Conservation (phyloP, 2,329 filamentous ascomycete genomes). For the Fusarium dimerum region DNA sequence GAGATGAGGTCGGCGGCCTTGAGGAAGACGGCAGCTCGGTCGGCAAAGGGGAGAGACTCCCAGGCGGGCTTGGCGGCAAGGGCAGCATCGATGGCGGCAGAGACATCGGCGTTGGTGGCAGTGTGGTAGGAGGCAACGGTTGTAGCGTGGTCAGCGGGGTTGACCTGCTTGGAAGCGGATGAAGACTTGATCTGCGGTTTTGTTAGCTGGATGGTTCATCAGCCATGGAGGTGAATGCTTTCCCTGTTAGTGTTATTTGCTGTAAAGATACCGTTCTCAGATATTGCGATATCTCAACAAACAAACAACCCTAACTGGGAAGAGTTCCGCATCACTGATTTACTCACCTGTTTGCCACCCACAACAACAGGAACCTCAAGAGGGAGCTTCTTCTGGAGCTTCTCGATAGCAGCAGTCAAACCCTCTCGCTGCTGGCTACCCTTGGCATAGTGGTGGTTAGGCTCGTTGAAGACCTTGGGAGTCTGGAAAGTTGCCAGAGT, state of each 20-base stretch:
- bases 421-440: constrained; percentile 77
- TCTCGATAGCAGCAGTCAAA: constrained; percentile 72
- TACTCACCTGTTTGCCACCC: constrained; percentile 72
- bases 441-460: constrained; percentile 92
- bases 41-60: constrained; percentile 84
- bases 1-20: constrained; percentile 92
- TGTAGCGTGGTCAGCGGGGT: constrained; percentile 78
- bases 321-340: constrained; percentile 18
- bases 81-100: constrained; percentile 78
- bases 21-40: constrained; percentile 90
- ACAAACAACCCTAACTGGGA: neutral
- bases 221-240: neutral
- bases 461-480: constrained; percentile 86
- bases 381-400: constrained; percentile 67
- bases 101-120: constrained; percentile 75
- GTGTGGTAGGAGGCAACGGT: constrained; percentile 83
- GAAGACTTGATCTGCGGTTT: constrained; percentile 63
- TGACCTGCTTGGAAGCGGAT: constrained; percentile 68
- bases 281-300: neutral
- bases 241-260: neutral
- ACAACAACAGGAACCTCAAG: constrained; percentile 82
- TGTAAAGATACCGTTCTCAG: neutral
- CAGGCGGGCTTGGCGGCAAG: constrained; percentile 84
- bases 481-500: constrained; percentile 84
- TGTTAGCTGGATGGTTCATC: constrained; percentile 7